These are phyloP conservation scores for Zygnema cylindricum DNA, from an alignment of 139 green algal species.

Conservation along the genomic window DNA sequence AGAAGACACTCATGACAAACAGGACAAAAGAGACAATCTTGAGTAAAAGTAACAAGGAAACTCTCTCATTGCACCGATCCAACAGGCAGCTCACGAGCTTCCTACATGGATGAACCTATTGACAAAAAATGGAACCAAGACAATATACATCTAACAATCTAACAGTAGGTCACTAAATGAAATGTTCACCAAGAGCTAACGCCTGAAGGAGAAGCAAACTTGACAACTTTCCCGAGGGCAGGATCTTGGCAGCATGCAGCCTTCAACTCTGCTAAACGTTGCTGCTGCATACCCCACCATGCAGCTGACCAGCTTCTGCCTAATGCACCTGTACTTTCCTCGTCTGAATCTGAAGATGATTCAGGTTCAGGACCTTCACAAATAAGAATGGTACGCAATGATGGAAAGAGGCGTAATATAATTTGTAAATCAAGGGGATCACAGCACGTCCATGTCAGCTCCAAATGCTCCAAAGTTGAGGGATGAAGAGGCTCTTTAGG, in stretches of 20 bases:
- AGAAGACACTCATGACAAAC: too few species aligned
- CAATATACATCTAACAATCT: too few species aligned
- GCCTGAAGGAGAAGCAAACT: neutral
- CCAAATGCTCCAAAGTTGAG: constrained; percentile 19
- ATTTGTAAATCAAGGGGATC: constrained; percentile 34
- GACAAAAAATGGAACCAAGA: too few species aligned
- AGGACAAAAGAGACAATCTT: too few species aligned
- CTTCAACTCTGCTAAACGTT: neutral
- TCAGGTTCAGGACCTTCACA: constrained; percentile 9
- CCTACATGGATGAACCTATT: too few species aligned
- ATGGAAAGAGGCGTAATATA: constrained; percentile 13
- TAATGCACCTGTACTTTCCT: neutral
- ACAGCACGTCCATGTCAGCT: constrained; percentile 32
- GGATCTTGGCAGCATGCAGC: neutral
- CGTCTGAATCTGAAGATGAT: neutral
- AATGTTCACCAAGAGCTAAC: neutral
- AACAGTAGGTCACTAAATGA: too few species aligned
- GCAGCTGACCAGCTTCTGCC: neutral
- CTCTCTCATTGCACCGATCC: too few species aligned
- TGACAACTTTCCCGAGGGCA: neutral
- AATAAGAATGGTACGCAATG: constrained; percentile 20
- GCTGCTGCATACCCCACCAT: neutral
- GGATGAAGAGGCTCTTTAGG: constrained; percentile 12
- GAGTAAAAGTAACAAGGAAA: too few species aligned
- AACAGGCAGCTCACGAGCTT: too few species aligned